These are phyloP conservation scores for Trichoderma virens DNA, from an alignment of 495 filamentous ascomycete species.

Conservation along the genomic window DNA sequence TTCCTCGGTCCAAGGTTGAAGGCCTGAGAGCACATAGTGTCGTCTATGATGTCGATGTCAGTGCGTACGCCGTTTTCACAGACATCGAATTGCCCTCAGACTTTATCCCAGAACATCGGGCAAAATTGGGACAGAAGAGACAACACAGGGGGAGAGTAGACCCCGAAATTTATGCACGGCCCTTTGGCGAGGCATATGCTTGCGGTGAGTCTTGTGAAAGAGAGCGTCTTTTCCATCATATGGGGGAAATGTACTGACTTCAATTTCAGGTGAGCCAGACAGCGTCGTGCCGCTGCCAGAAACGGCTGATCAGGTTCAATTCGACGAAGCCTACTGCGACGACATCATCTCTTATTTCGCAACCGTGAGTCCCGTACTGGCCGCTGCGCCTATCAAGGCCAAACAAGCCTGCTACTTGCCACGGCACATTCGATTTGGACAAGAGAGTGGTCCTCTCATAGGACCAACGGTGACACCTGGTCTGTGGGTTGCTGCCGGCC, in stretches of 20 bases:
- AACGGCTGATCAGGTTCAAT: conserved; percentile 67
- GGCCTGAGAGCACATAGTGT: conserved; percentile 85
- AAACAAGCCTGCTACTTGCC: conserved; percentile 94
- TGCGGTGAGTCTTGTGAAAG: conserved; percentile 43
- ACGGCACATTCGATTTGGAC: conserved; percentile 51
- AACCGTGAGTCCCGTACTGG: conserved; percentile 67
- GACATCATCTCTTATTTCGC: conserved; percentile 79
- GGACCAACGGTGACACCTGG: conserved; percentile 69
- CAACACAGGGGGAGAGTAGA: conserved; percentile 55
- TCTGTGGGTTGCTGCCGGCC: conserved; percentile 76
- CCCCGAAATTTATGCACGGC: conserved; percentile 91
- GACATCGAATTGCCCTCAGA: conserved; percentile 68
- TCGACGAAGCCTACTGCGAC: conserved; percentile 71
- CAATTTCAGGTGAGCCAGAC: conserved; percentile 70
- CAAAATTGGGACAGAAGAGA: conserved; percentile 39
- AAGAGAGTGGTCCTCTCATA: conserved; percentile 61
- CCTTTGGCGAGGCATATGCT: conserved; percentile 82
- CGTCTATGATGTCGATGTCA: conserved; percentile 72
- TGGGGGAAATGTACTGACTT: neutral
- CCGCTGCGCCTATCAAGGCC: conserved; percentile 66
- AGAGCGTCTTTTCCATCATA: neutral
- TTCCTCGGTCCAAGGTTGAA: conserved; percentile 69
- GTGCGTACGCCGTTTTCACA: conserved; percentile 85
- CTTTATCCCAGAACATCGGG: conserved; percentile 38
- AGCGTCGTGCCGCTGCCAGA: conserved; percentile 63